A percentile compares a stretch with the other conserved stretches of the same genome.
Conservation (phyloP, 371 early-diverging fungal species). For the Scutellospora calospora region DNA sequence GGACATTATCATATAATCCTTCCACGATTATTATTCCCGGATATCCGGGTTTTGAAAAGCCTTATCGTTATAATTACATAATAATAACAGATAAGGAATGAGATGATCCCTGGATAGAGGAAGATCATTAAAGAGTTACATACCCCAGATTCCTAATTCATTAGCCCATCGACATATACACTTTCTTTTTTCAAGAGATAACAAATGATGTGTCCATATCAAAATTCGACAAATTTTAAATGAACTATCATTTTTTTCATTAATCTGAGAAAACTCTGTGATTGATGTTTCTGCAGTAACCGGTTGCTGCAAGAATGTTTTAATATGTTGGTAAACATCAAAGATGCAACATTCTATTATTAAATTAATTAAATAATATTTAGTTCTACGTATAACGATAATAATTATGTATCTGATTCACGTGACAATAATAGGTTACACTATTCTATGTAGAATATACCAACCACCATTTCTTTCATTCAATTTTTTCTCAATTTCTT, state of each 20-base stretch:
- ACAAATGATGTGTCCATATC: constrained; percentile 29
- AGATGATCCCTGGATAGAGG: too few species aligned
- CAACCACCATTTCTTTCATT: constrained; percentile 2
- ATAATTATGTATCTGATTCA: background rate
- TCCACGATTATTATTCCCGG: constrained; percentile 23
- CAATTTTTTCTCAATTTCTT: background rate
- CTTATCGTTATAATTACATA: constrained; percentile 5
- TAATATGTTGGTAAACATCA: constrained; percentile 25
- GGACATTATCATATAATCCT: constrained; percentile 26
- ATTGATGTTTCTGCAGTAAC: too few species aligned
- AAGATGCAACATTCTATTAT: constrained; percentile 15
- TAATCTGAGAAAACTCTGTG: too few species aligned
- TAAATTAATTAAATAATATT: background rate
- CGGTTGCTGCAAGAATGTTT: constrained; percentile 5
- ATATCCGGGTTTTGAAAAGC: constrained; percentile 19
- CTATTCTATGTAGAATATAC: background rate
- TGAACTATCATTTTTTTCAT: background rate
- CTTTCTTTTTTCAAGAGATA: constrained; percentile 16
- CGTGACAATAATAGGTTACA: background rate
- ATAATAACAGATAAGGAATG: background rate
- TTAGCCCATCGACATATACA: constrained; percentile 24
- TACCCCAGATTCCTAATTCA: constrained; percentile 29
- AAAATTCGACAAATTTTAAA: constrained; percentile 18
- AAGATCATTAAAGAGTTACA: background rate
- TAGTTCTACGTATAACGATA: background rate